Percentiles rank a stretch among this genome's conserved stretches.
phyloP scores from a whole-genome alignment of 176 grass and related monocot genomes.

The Tillandsia fasciculata region DNA sequence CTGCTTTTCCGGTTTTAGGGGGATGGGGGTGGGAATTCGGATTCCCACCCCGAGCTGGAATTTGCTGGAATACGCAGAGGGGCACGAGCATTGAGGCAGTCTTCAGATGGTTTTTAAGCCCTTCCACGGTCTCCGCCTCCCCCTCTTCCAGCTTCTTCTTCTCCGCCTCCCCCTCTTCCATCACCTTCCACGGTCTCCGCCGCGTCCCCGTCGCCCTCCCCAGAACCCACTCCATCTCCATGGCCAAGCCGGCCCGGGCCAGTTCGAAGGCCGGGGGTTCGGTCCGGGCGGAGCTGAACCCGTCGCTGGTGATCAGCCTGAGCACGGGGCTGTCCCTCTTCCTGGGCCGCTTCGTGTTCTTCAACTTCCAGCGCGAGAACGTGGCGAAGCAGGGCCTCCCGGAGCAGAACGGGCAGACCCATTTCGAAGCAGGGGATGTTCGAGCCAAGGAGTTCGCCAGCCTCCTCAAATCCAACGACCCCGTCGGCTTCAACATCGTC shows the following conservation, averaged over 20 bases:
- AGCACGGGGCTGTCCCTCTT: conserved; percentile 94
- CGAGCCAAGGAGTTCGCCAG: conserved; percentile 80
- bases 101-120: no score
- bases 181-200: conserved; percentile 34
- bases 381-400: conserved; percentile 91
- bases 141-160: conserved; percentile 35
- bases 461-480: conserved; percentile 92
- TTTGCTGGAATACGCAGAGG: no score
- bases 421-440: conserved; percentile 88
- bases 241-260: conserved; percentile 5
- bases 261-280: conserved; percentile 12
- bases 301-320: conserved; percentile 92
- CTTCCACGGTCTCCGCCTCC: no score
- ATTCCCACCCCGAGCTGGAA: no score
- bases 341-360: conserved; percentile 95
- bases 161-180: conserved; percentile 27
- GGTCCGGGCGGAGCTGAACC: conserved; percentile 59
- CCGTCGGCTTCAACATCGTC: conserved; percentile 95
- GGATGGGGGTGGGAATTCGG: no score
- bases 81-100: no score
- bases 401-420: conserved; percentile 84
- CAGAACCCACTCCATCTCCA: conserved; percentile 3
- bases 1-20: no score
- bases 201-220: conserved; percentile 23
- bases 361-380: conserved; percentile 99